phyloP scores from a whole-genome alignment of 441 rosid genomes.

The Erysimum cheiri region DNA sequence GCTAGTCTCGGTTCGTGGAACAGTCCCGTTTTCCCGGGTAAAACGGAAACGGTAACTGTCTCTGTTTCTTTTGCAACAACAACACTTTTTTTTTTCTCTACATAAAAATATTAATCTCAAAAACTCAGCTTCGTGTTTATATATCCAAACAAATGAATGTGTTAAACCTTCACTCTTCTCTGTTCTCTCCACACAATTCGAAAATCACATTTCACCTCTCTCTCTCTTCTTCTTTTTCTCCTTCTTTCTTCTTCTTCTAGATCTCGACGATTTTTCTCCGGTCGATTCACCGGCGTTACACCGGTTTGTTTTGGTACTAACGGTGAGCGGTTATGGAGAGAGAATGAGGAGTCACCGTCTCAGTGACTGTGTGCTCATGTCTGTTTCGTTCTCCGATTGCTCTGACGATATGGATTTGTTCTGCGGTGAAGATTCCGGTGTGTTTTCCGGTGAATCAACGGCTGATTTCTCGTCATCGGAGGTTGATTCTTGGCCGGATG shows the following conservation, averaged over 20 bases:
- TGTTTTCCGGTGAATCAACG: conserved; percentile 70
- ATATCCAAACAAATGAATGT: conserved; percentile 57
- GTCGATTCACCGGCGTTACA: conserved; percentile 1
- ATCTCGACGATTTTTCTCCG: conserved; percentile 22
- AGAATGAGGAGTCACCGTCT: conserved; percentile 47
- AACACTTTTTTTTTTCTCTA: neutral
- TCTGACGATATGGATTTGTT: conserved; percentile 62
- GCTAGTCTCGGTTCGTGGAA: conserved; percentile 33
- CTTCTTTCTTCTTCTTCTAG: no score
- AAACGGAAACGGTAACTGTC: conserved; percentile 46
- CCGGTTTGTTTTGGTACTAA: neutral
- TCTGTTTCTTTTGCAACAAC: conserved; percentile 35
- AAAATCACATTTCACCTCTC: conserved; percentile 17
- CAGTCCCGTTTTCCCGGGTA: conserved; percentile 55
- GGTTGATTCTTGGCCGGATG: conserved; percentile 59
- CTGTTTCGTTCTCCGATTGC: conserved; percentile 58
- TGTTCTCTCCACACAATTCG: conserved; percentile 35
- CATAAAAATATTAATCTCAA: neutral
- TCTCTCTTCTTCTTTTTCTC: no score
- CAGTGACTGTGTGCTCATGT: conserved; percentile 44
- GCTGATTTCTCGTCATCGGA: conserved; percentile 71
- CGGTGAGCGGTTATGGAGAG: conserved; percentile 42
- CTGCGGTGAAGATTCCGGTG: conserved; percentile 74
- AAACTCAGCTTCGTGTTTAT: conserved; percentile 58
- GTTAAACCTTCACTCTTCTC: conserved; percentile 42